A percentile compares a stretch with the other conserved stretches of the same genome.
phyloP scores from a whole-genome alignment of 176 grass and related monocot species.

The Carex myosuroides region DNA sequence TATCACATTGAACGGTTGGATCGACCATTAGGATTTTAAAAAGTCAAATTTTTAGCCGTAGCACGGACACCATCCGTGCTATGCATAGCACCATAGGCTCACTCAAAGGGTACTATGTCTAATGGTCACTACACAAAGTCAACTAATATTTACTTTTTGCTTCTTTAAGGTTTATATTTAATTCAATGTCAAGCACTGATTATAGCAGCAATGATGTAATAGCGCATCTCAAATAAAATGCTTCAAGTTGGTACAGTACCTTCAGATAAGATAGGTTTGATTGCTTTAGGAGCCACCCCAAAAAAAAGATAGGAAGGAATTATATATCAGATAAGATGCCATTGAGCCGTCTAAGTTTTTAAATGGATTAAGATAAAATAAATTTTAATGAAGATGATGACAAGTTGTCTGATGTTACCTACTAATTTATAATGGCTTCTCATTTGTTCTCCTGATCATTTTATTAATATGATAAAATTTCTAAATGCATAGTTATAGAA shows the following conservation, averaged over 20 bases:
- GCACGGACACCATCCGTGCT: no score
- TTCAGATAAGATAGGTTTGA: not conserved
- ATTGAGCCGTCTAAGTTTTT: not conserved
- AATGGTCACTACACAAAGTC: slow-evolving; percentile 6
- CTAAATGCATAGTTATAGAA: not conserved
- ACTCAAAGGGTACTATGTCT: slow-evolving; percentile 1
- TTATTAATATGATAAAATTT: not conserved
- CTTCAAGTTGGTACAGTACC: not conserved
- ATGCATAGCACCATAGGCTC: no score
- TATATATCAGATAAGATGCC: not conserved
- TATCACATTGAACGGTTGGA: no score
- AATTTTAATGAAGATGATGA: not conserved
- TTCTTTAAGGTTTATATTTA: slow-evolving; percentile 8
- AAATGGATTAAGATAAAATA: not conserved
- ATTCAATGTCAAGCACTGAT: not conserved
- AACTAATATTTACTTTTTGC: not conserved
- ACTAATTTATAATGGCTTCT: not conserved
- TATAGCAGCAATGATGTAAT: slow-evolving; percentile 13
- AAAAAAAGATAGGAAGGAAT: not conserved
- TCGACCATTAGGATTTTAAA: no score
- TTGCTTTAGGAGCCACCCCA: slow-evolving; percentile 1
- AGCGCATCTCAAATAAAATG: slow-evolving; percentile 6
- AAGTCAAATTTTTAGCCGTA: no score
- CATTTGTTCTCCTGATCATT: not conserved
- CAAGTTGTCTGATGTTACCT: not conserved